Conservation (phyloP, 2,329 filamentous ascomycete species). For the Penicillium brasilianum region DNA sequence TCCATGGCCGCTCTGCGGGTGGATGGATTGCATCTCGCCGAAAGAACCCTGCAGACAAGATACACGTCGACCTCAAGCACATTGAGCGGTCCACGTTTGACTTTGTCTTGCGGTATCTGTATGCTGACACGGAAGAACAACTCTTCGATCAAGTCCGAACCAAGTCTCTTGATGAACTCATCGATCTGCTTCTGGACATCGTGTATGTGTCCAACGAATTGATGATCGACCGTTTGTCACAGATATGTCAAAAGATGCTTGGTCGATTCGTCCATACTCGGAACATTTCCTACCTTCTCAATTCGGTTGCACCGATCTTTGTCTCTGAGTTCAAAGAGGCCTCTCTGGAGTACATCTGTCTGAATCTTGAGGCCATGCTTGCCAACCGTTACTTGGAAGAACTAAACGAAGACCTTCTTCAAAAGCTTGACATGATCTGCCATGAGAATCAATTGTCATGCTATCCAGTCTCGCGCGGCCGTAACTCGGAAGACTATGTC, state of each 20-base stretch:
- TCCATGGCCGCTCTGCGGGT: conserved; percentile 83
- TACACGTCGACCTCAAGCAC: conserved; percentile 82
- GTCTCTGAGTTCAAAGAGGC: conserved; percentile 86
- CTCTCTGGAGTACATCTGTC: conserved; percentile 85
- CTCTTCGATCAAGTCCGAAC: conserved; percentile 79
- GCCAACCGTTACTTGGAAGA: conserved; percentile 86
- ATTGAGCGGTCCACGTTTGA: conserved; percentile 74
- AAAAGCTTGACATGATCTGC: conserved; percentile 79
- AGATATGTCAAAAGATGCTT: conserved; percentile 84
- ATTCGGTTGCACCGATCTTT: conserved; percentile 81
- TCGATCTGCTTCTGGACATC: conserved; percentile 88
- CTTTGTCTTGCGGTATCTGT: conserved; percentile 80
- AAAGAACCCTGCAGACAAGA: conserved; percentile 51
- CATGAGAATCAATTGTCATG: conserved; percentile 80
- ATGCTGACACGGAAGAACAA: conserved; percentile 78
- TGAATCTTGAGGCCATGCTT: conserved; percentile 89
- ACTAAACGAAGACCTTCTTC: conserved; percentile 80
- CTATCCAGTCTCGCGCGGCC: conserved; percentile 77
- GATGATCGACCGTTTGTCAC: conserved; percentile 89
- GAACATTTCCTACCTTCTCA: conserved; percentile 84
- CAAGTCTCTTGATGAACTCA: conserved; percentile 77
- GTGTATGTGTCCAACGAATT: conserved; percentile 90
- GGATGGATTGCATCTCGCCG: conserved; percentile 79
- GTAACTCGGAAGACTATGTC: conserved; percentile 65
- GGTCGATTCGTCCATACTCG: conserved; percentile 82